Conservation (phyloP, 2,329 filamentous ascomycete species). For the Furcasterigmium furcatum region DNA sequence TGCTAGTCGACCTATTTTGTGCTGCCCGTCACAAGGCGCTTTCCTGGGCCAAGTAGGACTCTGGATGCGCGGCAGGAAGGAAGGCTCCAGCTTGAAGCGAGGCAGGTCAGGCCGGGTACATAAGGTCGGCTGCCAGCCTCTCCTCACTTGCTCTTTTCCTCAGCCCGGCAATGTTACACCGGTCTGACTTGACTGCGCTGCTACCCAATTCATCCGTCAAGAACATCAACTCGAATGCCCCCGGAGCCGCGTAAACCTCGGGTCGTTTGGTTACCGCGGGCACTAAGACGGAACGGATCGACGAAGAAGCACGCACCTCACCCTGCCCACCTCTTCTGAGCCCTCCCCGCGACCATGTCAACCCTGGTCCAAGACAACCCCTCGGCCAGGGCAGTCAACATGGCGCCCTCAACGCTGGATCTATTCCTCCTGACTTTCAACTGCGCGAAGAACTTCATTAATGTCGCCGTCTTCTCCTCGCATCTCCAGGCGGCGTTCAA, state of each 20-base stretch:
- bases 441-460: conserved; percentile 70
- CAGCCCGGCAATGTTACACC: too few relatives aligned
- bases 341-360: background rate
- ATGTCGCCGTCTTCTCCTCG: conserved; percentile 66
- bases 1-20: background rate
- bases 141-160: too few relatives aligned
- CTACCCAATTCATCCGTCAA: too few relatives aligned
- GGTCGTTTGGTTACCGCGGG: background rate
- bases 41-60: background rate
- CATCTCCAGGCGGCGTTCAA: conserved; percentile 63
- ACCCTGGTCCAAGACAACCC: background rate
- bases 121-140: too few relatives aligned
- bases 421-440: conserved; percentile 88
- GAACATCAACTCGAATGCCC: too few relatives aligned
- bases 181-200: too few relatives aligned
- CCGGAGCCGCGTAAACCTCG: background rate
- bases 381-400: conserved; percentile 17
- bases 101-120: background rate
- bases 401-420: conserved; percentile 52
- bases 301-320: background rate
- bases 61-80: background rate
- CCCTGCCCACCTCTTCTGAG: conserved; percentile 4
- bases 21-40: background rate
- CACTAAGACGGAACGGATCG: conserved; percentile 5
- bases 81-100: background rate